Evolutionary conservation across 2,329 filamentous ascomycete species (phyloP).

Genomic region (Chaetomiaceae sp.): DNA sequence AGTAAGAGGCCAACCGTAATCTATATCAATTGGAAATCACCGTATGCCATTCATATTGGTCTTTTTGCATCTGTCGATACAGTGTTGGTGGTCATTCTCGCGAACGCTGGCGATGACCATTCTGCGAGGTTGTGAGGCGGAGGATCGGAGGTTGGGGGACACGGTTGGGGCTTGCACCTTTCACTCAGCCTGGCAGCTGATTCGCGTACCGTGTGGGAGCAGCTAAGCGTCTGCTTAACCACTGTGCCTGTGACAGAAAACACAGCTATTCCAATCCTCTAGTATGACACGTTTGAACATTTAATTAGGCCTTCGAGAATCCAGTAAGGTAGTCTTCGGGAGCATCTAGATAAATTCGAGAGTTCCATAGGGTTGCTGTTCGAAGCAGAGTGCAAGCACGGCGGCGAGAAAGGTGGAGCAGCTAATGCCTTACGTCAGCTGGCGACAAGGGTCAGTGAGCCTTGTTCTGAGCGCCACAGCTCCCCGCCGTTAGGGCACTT

Average conservation of each 20-base stretch:
- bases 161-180: slow-evolving; percentile 6
- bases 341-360: too few relatives aligned
- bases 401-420: neutral
- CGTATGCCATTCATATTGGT: slow-evolving; percentile 6
- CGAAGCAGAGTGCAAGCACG: neutral
- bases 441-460: neutral
- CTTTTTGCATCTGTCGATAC: neutral
- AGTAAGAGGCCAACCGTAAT: slow-evolving; percentile 1
- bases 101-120: slow-evolving; percentile 1
- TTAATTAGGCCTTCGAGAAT: too few relatives aligned
- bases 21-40: neutral
- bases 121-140: slow-evolving; percentile 18
- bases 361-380: too few relatives aligned
- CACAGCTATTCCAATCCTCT: too few relatives aligned
- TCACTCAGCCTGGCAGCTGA: neutral
- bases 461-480: slow-evolving; percentile 13
- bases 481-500: slow-evolving; percentile 29
- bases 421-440: slow-evolving; percentile 6
- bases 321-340: too few relatives aligned
- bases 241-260: neutral
- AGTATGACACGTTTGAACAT: too few relatives aligned
- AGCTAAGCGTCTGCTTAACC: neutral
- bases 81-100: neutral
- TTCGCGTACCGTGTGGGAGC: slow-evolving; percentile 11
- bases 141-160: slow-evolving; percentile 10